These are phyloP conservation scores for Papiliotrema terrestris DNA, from an alignment of 1,284 basidiomycete genomes.

Conservation along the genomic window DNA sequence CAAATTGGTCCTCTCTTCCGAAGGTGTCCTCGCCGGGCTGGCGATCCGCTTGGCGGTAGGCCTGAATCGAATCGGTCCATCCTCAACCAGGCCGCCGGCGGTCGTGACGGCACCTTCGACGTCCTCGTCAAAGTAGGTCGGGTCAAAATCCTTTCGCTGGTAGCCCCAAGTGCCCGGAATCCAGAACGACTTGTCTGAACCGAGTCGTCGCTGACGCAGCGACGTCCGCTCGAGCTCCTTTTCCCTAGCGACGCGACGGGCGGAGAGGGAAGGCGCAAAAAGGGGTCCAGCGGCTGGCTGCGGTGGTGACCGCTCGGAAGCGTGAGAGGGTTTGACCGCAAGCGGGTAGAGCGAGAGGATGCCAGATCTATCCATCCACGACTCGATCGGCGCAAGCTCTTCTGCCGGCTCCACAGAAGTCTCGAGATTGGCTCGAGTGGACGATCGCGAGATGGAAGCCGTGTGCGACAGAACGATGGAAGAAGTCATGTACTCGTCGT, in stretches of 20 bases:
- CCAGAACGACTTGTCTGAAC: constrained; percentile 21
- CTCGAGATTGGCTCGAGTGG: constrained; percentile 6
- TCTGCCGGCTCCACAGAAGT: background rate
- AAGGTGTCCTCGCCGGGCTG: too few species aligned
- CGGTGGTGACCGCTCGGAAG: constrained; percentile 9
- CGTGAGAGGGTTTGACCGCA: constrained; percentile 34
- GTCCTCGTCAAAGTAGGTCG: constrained; percentile 12
- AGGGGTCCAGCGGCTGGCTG: constrained; percentile 31
- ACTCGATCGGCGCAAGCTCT: constrained; percentile 36
- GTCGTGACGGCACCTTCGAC: constrained; percentile 1
- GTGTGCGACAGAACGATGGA: constrained; percentile 2
- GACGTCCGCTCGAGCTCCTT: constrained; percentile 27
- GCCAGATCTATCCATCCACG: constrained; percentile 43
- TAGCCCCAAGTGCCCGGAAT: constrained; percentile 22
- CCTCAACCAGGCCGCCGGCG: constrained; percentile 21
- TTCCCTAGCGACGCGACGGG: constrained; percentile 24
- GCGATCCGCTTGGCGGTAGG: background rate
- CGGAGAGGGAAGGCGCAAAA: constrained; percentile 32
- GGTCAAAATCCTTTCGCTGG: constrained; percentile 24
- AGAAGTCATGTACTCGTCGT: constrained; percentile 8
- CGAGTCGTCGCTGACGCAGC: constrained; percentile 26
- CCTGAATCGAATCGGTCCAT: constrained; percentile 26
- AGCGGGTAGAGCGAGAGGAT: constrained; percentile 45
- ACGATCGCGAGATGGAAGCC: background rate
- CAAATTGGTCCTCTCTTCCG: too few species aligned